Conservation (phyloP, 768 basidiomycete species). For the Paxillus involutus region DNA sequence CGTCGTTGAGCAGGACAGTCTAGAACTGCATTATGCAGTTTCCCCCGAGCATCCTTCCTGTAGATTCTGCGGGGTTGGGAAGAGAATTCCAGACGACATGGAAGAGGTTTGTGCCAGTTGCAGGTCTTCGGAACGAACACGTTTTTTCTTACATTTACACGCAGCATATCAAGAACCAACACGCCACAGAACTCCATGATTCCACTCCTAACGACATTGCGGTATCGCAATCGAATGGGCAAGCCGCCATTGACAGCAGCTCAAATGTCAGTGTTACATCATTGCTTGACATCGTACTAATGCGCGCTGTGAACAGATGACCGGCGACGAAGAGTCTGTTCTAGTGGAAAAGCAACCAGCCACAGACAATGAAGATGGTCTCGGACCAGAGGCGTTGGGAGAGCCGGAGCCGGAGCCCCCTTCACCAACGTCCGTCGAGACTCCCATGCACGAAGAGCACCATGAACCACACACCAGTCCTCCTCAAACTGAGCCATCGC, state of each 20-base stretch:
- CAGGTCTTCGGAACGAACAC: not conserved
- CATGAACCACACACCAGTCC: not conserved
- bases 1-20: slow-evolving; percentile 17
- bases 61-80: slow-evolving; percentile 17
- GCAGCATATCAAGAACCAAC: slow-evolving; percentile 23
- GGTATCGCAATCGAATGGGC: not conserved
- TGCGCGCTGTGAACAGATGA: slow-evolving; percentile 3
- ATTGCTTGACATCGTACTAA: slow-evolving; percentile 1
- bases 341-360: not conserved
- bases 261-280: slow-evolving; percentile 2
- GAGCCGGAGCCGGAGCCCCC: not conserved
- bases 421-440: not conserved
- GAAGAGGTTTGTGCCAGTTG: slow-evolving; percentile 17
- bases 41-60: slow-evolving; percentile 23
- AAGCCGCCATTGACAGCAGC: not conserved
- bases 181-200: not conserved
- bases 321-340: not conserved
- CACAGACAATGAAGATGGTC: not conserved
- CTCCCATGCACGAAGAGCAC: not conserved
- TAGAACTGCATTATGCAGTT: slow-evolving; percentile 23
- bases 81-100: slow-evolving; percentile 13
- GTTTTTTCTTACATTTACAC: slow-evolving; percentile 4
- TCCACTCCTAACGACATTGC: slow-evolving; percentile 1
- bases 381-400: not conserved
- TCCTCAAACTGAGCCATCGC: not conserved